phyloP scores from a whole-genome alignment of 140 eudicot genomes.

The Cichorium intybus region DNA sequence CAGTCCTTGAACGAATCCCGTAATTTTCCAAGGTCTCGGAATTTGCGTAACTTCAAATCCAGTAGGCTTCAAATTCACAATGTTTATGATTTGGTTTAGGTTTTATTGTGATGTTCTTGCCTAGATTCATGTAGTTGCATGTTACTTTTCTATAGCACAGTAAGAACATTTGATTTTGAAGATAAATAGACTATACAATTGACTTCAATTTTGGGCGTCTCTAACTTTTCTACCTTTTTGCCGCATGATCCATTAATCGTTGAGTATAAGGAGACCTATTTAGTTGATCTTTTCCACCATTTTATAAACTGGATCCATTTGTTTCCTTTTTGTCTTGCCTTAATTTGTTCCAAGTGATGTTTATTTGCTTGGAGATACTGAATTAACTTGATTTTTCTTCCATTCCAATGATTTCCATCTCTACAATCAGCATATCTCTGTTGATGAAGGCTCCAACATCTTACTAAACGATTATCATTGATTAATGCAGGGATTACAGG shows the following conservation, averaged over 20 bases:
- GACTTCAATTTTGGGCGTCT: background rate
- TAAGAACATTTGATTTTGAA: background rate
- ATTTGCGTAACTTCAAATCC: background rate
- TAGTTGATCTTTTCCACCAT: background rate
- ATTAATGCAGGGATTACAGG: constrained; percentile 33
- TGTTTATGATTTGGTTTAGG: background rate
- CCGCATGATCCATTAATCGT: background rate
- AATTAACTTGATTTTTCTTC: background rate
- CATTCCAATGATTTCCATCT: background rate
- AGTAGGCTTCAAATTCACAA: background rate
- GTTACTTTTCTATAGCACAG: background rate
- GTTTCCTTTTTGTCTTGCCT: background rate
- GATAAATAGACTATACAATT: background rate
- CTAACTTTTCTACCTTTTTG: background rate
- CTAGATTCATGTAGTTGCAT: constrained; percentile 13
- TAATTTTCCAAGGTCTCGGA: background rate
- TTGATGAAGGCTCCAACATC: background rate
- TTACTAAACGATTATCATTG: background rate
- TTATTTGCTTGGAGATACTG: background rate
- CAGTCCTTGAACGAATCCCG: background rate
- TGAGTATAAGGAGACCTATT: background rate
- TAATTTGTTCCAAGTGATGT: background rate
- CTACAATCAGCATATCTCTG: background rate
- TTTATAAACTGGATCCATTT: background rate
- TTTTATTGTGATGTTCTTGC: background rate